Percentiles rank a stretch among this genome's conserved stretches.
Evolutionary conservation across 2,329 filamentous ascomycete genomes (phyloP).

Genomic region (Leptodontidium sp.): DNA sequence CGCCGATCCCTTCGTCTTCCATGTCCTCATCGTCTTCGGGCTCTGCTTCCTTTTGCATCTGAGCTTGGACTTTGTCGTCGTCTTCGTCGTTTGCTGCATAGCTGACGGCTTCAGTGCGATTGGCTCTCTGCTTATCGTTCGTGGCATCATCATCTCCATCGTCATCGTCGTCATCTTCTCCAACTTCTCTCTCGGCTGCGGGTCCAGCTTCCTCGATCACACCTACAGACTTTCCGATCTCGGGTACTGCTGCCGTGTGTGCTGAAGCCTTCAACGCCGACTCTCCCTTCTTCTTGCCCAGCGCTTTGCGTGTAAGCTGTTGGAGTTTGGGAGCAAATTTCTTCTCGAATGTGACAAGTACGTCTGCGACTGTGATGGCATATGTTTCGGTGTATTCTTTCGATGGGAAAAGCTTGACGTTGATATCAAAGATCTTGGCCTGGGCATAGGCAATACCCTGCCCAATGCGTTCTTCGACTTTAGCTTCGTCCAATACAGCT

Average conservation of each 20-base stretch:
- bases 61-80: constrained; percentile 76
- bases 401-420: constrained; percentile 83
- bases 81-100: constrained; percentile 95
- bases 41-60: constrained; percentile 65
- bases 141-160: constrained; percentile 79
- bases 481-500: constrained; percentile 82
- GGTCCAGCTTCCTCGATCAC: constrained; percentile 59
- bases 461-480: constrained; percentile 81
- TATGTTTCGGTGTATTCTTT: constrained; percentile 88
- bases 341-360: constrained; percentile 80
- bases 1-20: constrained; percentile 61
- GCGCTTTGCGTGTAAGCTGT: constrained; percentile 74
- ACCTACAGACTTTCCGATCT: constrained; percentile 72
- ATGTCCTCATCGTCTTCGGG: constrained; percentile 60
- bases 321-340: constrained; percentile 80
- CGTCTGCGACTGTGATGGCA: constrained; percentile 79
- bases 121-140: constrained; percentile 75
- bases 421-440: constrained; percentile 86
- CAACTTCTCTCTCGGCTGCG: constrained; percentile 50
- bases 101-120: constrained; percentile 82
- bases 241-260: constrained; percentile 75
- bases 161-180: constrained; percentile 61
- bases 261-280: constrained; percentile 60
- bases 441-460: constrained; percentile 71
- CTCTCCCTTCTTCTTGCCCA: constrained; percentile 81